Conservation (phyloP, 2,329 filamentous ascomycete species). For the Neofusicoccum sp. region DNA sequence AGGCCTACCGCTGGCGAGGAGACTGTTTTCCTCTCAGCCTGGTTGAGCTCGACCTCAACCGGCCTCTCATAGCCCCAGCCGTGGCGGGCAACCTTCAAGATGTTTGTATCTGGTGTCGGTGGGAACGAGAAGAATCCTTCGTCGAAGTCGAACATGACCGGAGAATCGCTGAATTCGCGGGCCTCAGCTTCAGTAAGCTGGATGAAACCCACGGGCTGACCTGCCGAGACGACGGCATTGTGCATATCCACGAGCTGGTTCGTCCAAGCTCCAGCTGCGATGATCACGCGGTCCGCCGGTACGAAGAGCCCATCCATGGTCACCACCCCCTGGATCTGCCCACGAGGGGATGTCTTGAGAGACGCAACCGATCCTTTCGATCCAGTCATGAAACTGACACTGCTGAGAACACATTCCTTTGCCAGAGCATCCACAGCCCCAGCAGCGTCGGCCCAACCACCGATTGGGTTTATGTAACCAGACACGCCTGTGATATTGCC, state of each 20-base stretch:
- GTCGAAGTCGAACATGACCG: constrained; percentile 27
- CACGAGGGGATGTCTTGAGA: constrained; percentile 9
- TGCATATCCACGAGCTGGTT: constrained; percentile 20
- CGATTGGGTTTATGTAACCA: constrained; percentile 21
- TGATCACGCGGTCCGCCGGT: constrained; percentile 25
- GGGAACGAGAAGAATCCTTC: constrained; percentile 56
- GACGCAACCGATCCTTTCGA: constrained; percentile 13
- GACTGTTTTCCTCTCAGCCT: constrained; percentile 37
- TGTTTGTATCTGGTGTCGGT: constrained; percentile 45
- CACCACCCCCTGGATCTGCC: constrained; percentile 14
- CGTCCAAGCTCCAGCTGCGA: constrained; percentile 31
- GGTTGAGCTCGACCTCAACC: constrained; percentile 25
- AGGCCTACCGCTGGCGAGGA: constrained; percentile 24
- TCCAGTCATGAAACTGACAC: constrained; percentile 20
- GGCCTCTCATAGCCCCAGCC: constrained; percentile 59
- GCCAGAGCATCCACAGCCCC: constrained; percentile 20
- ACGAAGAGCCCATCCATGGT: constrained; percentile 14
- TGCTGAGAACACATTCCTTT: constrained; percentile 16
- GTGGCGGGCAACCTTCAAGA: constrained; percentile 71
- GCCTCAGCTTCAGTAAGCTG: constrained; percentile 17
- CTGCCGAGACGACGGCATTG: constrained; percentile 20
- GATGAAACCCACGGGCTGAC: constrained; percentile 20
- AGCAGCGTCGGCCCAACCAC: constrained; percentile 25
- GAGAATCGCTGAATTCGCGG: constrained; percentile 2
- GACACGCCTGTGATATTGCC: background rate